phyloP scores from a whole-genome alignment of 192 early-diverging fungal genomes.

The Coemansia sp. region DNA sequence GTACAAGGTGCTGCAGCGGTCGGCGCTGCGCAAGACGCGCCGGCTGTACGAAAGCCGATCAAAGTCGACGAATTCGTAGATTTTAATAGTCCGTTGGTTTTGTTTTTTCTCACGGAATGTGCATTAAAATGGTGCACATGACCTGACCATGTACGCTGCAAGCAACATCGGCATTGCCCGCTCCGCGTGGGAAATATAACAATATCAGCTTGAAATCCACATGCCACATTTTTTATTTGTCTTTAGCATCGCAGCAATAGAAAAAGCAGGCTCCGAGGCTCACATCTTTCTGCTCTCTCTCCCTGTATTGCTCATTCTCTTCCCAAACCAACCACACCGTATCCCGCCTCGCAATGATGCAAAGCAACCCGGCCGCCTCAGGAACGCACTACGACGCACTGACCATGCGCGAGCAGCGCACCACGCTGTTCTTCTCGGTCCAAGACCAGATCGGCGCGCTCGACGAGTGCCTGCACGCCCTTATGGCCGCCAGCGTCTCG shows the following conservation, averaged over 20 bases:
- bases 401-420: slow-evolving; percentile 37
- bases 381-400: slow-evolving; percentile 27
- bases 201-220: no score
- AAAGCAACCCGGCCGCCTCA: not conserved
- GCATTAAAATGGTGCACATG: no score
- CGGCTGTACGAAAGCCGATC: slow-evolving; percentile 17
- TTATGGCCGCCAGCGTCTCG: slow-evolving; percentile 69
- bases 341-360: not conserved
- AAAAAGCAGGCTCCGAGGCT: no score
- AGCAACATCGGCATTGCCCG: not conserved
- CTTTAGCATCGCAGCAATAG: no score
- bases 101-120: no score
- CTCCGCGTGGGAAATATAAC: no score
- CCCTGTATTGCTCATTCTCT: no score
- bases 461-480: slow-evolving; percentile 71
- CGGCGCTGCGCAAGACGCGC: slow-evolving; percentile 17
- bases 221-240: not conserved
- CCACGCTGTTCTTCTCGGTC: slow-evolving; percentile 75
- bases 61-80: not conserved
- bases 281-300: no score
- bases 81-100: no score
- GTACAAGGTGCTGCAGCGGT: slow-evolving; percentile 42
- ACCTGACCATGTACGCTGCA: not conserved
- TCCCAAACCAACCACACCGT: no score
- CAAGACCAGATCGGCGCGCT: slow-evolving; percentile 80